A percentile compares a stretch with the other conserved stretches of the same genome.
These are phyloP conservation scores for Botrytis paeoniae DNA, from an alignment of 2,329 filamentous ascomycete species.

Conservation along the genomic window DNA sequence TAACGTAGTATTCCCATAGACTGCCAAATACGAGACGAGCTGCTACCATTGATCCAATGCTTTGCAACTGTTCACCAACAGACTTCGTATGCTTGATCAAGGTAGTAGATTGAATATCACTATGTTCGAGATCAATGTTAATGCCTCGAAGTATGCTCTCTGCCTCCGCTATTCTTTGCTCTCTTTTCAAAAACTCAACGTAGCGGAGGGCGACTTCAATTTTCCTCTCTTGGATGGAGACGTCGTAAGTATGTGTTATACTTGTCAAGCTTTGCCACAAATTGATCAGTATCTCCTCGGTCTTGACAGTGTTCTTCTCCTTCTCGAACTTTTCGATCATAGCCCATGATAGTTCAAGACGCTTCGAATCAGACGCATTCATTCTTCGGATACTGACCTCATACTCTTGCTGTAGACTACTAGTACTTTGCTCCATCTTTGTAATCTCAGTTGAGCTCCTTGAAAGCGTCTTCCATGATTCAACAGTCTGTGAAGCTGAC, in stretches of 20 bases:
- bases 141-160: slow-evolving; percentile 23
- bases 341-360: slow-evolving; percentile 23
- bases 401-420: slow-evolving; percentile 21
- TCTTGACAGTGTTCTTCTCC: slow-evolving; percentile 21
- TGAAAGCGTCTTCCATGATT: slow-evolving; percentile 19
- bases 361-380: slow-evolving; percentile 21
- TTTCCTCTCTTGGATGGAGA: slow-evolving; percentile 22
- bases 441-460: slow-evolving; percentile 16
- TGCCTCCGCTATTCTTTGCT: slow-evolving; percentile 24
- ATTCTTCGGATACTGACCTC: slow-evolving; percentile 20
- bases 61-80: slow-evolving; percentile 22
- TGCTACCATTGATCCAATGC: slow-evolving; percentile 20
- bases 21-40: slow-evolving; percentile 20
- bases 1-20: slow-evolving; percentile 26
- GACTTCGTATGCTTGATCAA: slow-evolving; percentile 19
- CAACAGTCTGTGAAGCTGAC: slow-evolving; percentile 20
- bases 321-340: slow-evolving; percentile 27
- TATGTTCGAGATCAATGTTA: slow-evolving; percentile 23
- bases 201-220: slow-evolving; percentile 27
- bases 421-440: slow-evolving; percentile 11
- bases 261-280: slow-evolving; percentile 26
- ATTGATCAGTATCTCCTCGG: slow-evolving; percentile 25
- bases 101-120: slow-evolving; percentile 20
- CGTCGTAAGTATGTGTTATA: slow-evolving; percentile 17
- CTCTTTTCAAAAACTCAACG: slow-evolving; percentile 23